Percentiles rank a stretch among this genome's conserved stretches.
Conservation (phyloP, 2,329 filamentous ascomycete genomes). For the Diaporthe ampelina region DNA sequence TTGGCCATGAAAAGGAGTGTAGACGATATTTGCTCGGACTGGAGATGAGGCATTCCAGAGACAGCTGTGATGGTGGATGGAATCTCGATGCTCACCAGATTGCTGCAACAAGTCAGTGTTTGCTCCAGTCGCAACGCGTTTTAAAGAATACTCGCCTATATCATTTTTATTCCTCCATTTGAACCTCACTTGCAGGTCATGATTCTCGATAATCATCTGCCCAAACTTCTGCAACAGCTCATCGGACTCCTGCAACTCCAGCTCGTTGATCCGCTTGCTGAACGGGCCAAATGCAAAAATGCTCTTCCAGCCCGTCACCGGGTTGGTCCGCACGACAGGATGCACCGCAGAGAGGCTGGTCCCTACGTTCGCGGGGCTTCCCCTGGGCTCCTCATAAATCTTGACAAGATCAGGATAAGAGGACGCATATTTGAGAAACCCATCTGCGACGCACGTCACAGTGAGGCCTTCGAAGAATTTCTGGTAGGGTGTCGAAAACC, state of each 20-base stretch:
- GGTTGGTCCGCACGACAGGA: constrained; percentile 48
- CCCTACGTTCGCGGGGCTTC: constrained; percentile 42
- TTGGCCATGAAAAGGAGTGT: too few relatives aligned
- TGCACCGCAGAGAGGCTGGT: constrained; percentile 45
- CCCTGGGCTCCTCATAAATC: constrained; percentile 52
- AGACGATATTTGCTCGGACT: too few relatives aligned
- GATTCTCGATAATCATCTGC: constrained; percentile 34
- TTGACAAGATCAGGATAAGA: constrained; percentile 46
- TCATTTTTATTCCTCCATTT: constrained; percentile 41
- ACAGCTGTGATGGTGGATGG: background rate
- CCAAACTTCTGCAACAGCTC: constrained; percentile 37
- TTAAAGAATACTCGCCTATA: background rate
- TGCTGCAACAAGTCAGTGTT: background rate
- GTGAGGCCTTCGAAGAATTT: constrained; percentile 66
- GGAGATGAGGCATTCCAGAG: background rate
- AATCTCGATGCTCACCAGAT: background rate
- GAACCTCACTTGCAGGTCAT: constrained; percentile 40
- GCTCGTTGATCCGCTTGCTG: constrained; percentile 45
- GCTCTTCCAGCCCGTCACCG: constrained; percentile 49
- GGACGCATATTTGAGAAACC: constrained; percentile 54
- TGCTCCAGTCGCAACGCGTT: too few relatives aligned
- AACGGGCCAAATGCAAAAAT: constrained; percentile 47
- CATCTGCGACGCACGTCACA: constrained; percentile 57
- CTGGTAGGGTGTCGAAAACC: constrained; percentile 63
- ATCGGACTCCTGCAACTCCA: constrained; percentile 38